Conservation (phyloP, 2,329 filamentous ascomycete species). For the Apiospora koreana region DNA sequence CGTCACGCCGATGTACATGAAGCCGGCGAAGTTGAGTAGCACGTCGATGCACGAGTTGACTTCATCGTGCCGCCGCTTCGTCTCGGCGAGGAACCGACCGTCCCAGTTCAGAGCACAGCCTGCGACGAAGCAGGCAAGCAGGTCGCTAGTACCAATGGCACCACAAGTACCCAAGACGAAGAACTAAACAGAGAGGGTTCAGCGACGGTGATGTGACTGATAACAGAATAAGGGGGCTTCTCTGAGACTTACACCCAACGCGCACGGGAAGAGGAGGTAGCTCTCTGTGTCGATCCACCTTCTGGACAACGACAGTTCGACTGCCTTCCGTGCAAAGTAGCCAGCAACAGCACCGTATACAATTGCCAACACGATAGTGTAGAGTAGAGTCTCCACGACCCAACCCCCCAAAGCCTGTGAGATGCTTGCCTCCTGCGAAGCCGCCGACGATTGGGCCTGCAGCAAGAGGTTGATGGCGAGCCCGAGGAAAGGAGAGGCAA, state of each 20-base stretch:
- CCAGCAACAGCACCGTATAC: constrained; percentile 55
- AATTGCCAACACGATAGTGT: constrained; percentile 55
- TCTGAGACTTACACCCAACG: constrained; percentile 41
- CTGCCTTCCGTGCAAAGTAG: constrained; percentile 44
- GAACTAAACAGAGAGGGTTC: constrained; percentile 36
- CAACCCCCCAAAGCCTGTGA: constrained; percentile 40
- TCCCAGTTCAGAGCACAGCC: constrained; percentile 64
- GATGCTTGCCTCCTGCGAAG: neutral
- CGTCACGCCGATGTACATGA: constrained; percentile 27
- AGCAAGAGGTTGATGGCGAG: constrained; percentile 42
- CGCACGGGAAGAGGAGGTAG: constrained; percentile 53
- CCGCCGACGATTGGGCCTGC: neutral
- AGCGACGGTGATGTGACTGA: too few relatives aligned
- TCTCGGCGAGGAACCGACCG: constrained; percentile 57
- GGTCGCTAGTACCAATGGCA: constrained; percentile 58
- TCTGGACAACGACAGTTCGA: constrained; percentile 46
- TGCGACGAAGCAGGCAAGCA: constrained; percentile 61
- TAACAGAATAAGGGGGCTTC: too few relatives aligned
- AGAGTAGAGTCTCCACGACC: constrained; percentile 61
- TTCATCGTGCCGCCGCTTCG: constrained; percentile 57
- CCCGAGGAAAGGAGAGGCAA: constrained; percentile 63
- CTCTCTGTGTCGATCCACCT: constrained; percentile 58
- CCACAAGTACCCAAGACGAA: constrained; percentile 61
- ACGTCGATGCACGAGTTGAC: constrained; percentile 51
- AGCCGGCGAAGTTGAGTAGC: constrained; percentile 26